Percentiles rank a stretch among this genome's conserved stretches.
Conservation (phyloP, 306 rosid genomes). For the Lathyrus sativus region DNA sequence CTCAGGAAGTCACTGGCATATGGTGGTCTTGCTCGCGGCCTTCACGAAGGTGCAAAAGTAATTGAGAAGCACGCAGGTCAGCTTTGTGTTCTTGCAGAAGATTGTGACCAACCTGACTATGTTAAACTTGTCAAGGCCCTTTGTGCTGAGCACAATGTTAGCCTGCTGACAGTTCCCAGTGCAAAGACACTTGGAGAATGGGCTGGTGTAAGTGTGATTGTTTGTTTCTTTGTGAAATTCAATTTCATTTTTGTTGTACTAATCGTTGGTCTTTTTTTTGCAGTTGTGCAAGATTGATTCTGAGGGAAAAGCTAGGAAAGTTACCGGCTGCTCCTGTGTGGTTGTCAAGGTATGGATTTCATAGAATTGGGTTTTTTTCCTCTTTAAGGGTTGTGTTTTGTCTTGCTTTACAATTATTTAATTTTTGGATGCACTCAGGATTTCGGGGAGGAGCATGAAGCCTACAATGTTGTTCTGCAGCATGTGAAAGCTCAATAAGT, state of each 20-base stretch:
- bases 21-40: constrained; percentile 83
- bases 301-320: constrained; percentile 79
- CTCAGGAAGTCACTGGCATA: constrained; percentile 83
- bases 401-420: neutral
- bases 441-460: constrained; percentile 56
- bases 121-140: constrained; percentile 82
- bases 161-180: constrained; percentile 71
- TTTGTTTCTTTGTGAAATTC: no score
- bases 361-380: neutral
- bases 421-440: constrained; percentile 36
- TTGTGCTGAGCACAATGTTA: constrained; percentile 80
- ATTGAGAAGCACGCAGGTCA: constrained; percentile 84
- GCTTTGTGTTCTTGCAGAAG: constrained; percentile 85
- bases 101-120: constrained; percentile 84
- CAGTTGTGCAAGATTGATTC: constrained; percentile 88
- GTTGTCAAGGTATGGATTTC: constrained; percentile 67
- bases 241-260: neutral
- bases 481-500: constrained; percentile 50
- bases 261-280: constrained; percentile 1
- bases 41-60: constrained; percentile 78
- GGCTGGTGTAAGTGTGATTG: constrained; percentile 76
- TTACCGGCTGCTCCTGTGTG: constrained; percentile 66
- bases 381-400: neutral
- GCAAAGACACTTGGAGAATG: constrained; percentile 95
- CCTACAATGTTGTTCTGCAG: constrained; percentile 50